These are phyloP conservation scores for Massarina eburnea DNA, from an alignment of 2,329 filamentous ascomycete genomes.

Conservation along the genomic window DNA sequence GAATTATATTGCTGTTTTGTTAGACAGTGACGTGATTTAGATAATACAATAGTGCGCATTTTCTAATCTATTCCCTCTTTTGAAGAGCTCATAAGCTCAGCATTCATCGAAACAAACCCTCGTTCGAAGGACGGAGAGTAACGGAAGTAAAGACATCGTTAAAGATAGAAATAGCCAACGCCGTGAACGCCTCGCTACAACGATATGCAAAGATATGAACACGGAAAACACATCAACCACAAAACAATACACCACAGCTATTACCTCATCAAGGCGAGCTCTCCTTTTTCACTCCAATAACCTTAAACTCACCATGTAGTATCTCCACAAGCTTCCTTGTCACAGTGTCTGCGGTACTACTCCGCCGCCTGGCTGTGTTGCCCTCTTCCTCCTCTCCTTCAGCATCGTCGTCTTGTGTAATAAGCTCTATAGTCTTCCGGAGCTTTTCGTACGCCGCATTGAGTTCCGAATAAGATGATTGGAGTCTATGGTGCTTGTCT, in stretches of 20 bases:
- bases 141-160: too few species aligned
- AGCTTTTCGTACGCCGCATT: conserved; percentile 44
- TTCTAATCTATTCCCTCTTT: too few species aligned
- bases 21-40: too few species aligned
- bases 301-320: conserved; percentile 41
- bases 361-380: conserved; percentile 20
- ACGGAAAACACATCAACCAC: conserved; percentile 12
- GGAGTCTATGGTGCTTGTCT: conserved; percentile 58
- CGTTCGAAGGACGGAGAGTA: too few species aligned
- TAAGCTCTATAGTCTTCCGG: conserved; percentile 42
- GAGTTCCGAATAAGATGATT: conserved; percentile 54
- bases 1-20: too few species aligned
- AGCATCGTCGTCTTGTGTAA: conserved; percentile 37
- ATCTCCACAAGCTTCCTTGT: conserved; percentile 43
- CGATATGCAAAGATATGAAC: conserved; percentile 9
- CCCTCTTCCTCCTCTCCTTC: conserved; percentile 32
- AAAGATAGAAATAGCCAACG: background rate
- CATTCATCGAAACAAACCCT: too few species aligned
- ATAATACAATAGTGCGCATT: too few species aligned
- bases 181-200: conserved; percentile 14
- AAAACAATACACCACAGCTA: background rate
- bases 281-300: conserved; percentile 25
- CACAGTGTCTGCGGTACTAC: conserved; percentile 35
- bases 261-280: background rate
- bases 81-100: too few species aligned